phyloP scores from a whole-genome alignment of 2,329 filamentous ascomycete species.

The Lasiodiplodia citricola region DNA sequence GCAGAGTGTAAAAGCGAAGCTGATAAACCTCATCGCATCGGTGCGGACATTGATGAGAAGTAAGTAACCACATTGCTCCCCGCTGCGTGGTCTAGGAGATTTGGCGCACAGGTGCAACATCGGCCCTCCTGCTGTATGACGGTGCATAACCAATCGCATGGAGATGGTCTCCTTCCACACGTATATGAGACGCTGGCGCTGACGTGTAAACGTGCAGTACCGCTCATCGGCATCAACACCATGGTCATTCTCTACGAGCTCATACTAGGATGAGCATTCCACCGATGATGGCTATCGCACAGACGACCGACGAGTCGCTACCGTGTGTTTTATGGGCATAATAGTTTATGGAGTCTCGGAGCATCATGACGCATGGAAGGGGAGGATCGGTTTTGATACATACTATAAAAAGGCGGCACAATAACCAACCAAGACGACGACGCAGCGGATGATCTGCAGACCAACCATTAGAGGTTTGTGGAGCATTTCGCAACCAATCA shows the following conservation, averaged over 20 bases:
- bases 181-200: not conserved
- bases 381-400: constrained; percentile 1
- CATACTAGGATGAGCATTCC: constrained; percentile 18
- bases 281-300: not conserved
- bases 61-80: constrained; percentile 54
- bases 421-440: not conserved
- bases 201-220: constrained; percentile 35
- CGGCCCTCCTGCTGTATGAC: not conserved
- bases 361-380: constrained; percentile 14
- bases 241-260: constrained; percentile 46
- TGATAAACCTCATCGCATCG: constrained; percentile 87
- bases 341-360: constrained; percentile 15
- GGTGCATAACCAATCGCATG: not conserved
- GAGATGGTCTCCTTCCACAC: not conserved
- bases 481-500: constrained; percentile 8
- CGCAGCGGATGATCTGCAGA: constrained; percentile 14
- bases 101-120: not conserved
- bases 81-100: not conserved
- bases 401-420: not conserved
- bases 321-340: not conserved
- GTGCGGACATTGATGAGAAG: constrained; percentile 92
- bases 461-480: constrained; percentile 6
- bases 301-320: not conserved
- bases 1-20: constrained; percentile 81
- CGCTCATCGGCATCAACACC: constrained; percentile 47